Evolutionary conservation across 2,329 filamentous ascomycete species (phyloP).

Genomic region (Aspergillus carbonarius): DNA sequence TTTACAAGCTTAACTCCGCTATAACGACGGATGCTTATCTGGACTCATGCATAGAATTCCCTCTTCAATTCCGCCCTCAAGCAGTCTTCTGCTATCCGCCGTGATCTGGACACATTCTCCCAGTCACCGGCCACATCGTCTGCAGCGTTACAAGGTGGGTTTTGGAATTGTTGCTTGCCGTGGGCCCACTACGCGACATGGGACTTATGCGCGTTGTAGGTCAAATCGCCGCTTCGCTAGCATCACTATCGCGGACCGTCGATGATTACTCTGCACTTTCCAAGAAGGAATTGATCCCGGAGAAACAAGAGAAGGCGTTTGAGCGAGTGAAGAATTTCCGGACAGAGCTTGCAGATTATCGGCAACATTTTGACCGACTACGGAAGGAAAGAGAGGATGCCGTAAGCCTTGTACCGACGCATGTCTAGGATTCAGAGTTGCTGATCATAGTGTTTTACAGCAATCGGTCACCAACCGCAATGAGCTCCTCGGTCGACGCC

Average conservation of each 20-base stretch:
- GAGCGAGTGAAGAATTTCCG: slow-evolving; percentile 86
- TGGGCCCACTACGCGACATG: background rate
- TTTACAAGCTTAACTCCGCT: background rate
- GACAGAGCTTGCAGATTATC: slow-evolving; percentile 75
- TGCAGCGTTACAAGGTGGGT: slow-evolving; percentile 59
- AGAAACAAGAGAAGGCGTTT: slow-evolving; percentile 87
- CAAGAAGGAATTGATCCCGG: slow-evolving; percentile 82
- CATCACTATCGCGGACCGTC: slow-evolving; percentile 81
- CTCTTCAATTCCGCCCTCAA: slow-evolving; percentile 83
- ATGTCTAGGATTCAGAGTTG: background rate
- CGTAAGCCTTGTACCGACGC: slow-evolving; percentile 37
- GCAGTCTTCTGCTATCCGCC: slow-evolving; percentile 76
- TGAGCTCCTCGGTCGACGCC: slow-evolving; percentile 81
- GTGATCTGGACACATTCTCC: slow-evolving; percentile 71
- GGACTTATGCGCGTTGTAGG: slow-evolving; percentile 39
- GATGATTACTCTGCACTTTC: slow-evolving; percentile 88
- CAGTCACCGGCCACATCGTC: slow-evolving; percentile 58
- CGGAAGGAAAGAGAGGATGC: slow-evolving; percentile 76
- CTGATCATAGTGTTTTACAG: slow-evolving; percentile 28
- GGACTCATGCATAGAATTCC: slow-evolving; percentile 60
- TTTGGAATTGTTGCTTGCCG: background rate
- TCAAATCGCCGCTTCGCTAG: slow-evolving; percentile 74
- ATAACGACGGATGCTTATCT: background rate
- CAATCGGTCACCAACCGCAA: slow-evolving; percentile 67
- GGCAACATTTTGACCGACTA: slow-evolving; percentile 72